Conservation (phyloP, 139 green algal species). For the Asterochloris sp. region DNA sequence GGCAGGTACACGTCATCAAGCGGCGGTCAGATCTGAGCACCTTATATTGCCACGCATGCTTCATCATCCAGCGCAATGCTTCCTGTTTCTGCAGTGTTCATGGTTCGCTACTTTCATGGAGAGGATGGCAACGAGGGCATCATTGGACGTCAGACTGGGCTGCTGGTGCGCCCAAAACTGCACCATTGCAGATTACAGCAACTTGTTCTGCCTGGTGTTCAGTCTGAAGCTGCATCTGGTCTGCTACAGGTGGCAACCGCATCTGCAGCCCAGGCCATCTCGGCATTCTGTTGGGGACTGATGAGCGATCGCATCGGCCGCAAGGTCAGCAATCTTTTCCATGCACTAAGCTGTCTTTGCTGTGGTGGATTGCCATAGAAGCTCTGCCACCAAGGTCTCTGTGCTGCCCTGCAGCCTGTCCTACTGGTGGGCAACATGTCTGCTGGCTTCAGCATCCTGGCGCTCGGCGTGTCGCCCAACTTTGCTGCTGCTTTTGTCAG, state of each 20-base stretch:
- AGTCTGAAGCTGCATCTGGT: not conserved
- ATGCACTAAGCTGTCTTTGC: not conserved
- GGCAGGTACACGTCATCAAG: no score
- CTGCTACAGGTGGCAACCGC: not conserved
- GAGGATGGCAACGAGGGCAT: not conserved
- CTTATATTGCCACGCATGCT: no score
- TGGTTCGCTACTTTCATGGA: not conserved
- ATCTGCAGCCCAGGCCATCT: not conserved
- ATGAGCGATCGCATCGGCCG: slow-evolving; percentile 2
- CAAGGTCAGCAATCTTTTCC: not conserved
- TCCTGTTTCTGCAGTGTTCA: not conserved
- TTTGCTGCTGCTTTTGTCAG: slow-evolving; percentile 37
- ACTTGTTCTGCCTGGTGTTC: not conserved
- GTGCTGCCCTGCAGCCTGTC: slow-evolving; percentile 41
- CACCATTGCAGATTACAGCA: not conserved
- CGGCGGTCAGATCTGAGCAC: no score
- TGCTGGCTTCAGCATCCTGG: slow-evolving; percentile 33
- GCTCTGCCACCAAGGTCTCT: not conserved
- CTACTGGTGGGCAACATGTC: slow-evolving; percentile 53
- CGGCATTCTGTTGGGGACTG: not conserved
- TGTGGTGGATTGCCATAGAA: not conserved
- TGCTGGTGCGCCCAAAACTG: not conserved
- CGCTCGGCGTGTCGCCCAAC: slow-evolving; percentile 47
- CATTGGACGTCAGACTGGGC: not conserved
- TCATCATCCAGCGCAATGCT: no score